Percentiles rank a stretch among this genome's conserved stretches.
phyloP scores from a whole-genome alignment of 2,329 filamentous ascomycete species.

The Pleoardoris graminearum region DNA sequence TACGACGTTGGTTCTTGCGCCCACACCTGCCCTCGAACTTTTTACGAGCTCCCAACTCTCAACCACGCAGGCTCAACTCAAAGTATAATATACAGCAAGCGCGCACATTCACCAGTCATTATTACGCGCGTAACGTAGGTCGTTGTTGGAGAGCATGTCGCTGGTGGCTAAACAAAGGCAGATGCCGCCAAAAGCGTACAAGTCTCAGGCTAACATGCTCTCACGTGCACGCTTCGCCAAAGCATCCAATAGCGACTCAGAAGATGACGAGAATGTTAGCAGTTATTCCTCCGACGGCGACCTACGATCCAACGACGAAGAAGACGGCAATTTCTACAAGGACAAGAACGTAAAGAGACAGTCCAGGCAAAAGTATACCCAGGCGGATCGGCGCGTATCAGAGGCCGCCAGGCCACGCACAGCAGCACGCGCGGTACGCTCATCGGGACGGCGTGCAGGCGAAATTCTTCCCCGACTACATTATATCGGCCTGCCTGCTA shows the following conservation, averaged over 20 bases:
- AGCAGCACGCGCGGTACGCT: neutral
- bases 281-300: constrained; percentile 10
- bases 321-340: constrained; percentile 8
- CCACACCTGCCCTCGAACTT: neutral
- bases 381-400: neutral
- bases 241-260: constrained; percentile 18
- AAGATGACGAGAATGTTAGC: constrained; percentile 17
- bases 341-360: constrained; percentile 1
- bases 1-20: neutral
- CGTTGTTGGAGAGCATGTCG: neutral
- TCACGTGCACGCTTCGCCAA: constrained; percentile 34
- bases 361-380: neutral
- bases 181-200: constrained; percentile 8
- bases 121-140: constrained; percentile 1
- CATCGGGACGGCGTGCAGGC: neutral
- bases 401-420: neutral
- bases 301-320: constrained; percentile 10
- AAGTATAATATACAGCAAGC: neutral
- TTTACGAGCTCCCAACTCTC: neutral
- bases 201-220: constrained; percentile 13
- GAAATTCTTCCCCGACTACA: neutral
- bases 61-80: neutral
- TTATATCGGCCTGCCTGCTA: neutral
- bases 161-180: constrained; percentile 21
- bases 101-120: neutral